A percentile compares a stretch with the other conserved stretches of the same genome.
Evolutionary conservation across 345 rosid genomes (phyloP).

Genomic region (Rhodomyrtus tomentosa): DNA sequence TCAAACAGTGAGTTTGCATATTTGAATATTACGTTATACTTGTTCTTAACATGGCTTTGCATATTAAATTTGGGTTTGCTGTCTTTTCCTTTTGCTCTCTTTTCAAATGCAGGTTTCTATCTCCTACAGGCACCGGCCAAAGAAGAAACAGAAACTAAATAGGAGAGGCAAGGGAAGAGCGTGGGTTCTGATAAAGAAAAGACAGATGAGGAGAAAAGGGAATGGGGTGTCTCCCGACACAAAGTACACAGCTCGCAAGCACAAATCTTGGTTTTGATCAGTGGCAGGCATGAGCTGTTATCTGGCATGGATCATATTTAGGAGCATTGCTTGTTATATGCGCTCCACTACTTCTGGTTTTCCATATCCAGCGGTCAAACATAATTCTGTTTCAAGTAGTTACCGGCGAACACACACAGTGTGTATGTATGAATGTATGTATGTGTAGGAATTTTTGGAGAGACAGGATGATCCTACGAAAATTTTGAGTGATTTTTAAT

Average conservation of each 20-base stretch:
- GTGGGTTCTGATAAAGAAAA: slow-evolving; percentile 82
- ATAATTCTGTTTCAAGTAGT: background rate
- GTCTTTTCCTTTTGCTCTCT: background rate
- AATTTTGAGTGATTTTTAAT: background rate
- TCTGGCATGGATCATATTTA: background rate
- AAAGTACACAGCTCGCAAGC: slow-evolving; percentile 72
- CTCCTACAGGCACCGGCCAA: slow-evolving; percentile 69
- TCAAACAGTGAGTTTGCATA: slow-evolving; percentile 27
- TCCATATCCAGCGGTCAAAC: background rate
- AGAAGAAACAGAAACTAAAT: slow-evolving; percentile 57
- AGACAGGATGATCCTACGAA: background rate
- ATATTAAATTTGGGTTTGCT: background rate
- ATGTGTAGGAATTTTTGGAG: background rate
- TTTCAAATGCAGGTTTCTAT: slow-evolving; percentile 33
- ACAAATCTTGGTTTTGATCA: slow-evolving; percentile 60
- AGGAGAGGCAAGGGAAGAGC: slow-evolving; percentile 64
- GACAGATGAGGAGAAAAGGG: slow-evolving; percentile 80
- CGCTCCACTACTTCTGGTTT: background rate
- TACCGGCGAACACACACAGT: too few relatives aligned
- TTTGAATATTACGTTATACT: background rate
- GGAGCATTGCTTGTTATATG: background rate
- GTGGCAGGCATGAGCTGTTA: background rate
- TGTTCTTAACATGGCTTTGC: background rate
- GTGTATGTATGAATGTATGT: too few relatives aligned
- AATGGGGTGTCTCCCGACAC: slow-evolving; percentile 63